Conservation (phyloP, 192 early-diverging fungal genomes). For the Coemansia sp. region DNA sequence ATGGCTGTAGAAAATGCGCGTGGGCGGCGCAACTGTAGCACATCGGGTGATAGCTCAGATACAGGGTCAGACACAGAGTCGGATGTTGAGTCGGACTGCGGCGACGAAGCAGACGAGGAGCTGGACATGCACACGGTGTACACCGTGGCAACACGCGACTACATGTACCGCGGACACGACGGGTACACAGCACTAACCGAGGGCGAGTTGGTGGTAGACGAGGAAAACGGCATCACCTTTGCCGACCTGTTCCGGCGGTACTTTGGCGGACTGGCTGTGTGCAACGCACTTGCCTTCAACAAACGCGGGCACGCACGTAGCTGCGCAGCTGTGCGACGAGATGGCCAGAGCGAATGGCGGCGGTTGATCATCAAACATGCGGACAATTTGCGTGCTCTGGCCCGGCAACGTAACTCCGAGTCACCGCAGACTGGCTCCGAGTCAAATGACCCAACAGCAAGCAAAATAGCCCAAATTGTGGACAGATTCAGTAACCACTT, state of each 20-base stretch:
- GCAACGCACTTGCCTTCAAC: slow-evolving; percentile 57
- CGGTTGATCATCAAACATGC: slow-evolving; percentile 45
- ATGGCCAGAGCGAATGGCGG: slow-evolving; percentile 19
- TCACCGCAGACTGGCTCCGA: not conserved
- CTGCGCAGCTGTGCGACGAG: slow-evolving; percentile 27
- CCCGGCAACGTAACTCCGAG: slow-evolving; percentile 6
- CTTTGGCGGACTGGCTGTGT: slow-evolving; percentile 62
- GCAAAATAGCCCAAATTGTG: slow-evolving; percentile 23
- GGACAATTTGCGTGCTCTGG: slow-evolving; percentile 21
- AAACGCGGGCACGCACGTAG: slow-evolving; percentile 23
- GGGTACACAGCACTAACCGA: slow-evolving; percentile 56
- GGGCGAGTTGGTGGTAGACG: slow-evolving; percentile 58
- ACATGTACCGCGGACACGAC: slow-evolving; percentile 65
- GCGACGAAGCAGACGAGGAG: slow-evolving; percentile 42
- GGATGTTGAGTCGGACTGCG: slow-evolving; percentile 29
- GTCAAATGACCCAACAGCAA: not conserved
- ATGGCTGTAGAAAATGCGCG: slow-evolving; percentile 23
- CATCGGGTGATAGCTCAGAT: slow-evolving; percentile 4
- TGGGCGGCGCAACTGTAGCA: slow-evolving; percentile 12
- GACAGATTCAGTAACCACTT: slow-evolving; percentile 25
- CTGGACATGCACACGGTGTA: slow-evolving; percentile 57
- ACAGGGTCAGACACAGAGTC: not conserved
- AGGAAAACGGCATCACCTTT: slow-evolving; percentile 63
- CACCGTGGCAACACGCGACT: slow-evolving; percentile 59
- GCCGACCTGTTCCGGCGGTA: slow-evolving; percentile 59